A percentile compares a stretch with the other conserved stretches of the same genome.
Conservation (phyloP, 1,139 yeast species). For the Kodamaea derodonti region DNA sequence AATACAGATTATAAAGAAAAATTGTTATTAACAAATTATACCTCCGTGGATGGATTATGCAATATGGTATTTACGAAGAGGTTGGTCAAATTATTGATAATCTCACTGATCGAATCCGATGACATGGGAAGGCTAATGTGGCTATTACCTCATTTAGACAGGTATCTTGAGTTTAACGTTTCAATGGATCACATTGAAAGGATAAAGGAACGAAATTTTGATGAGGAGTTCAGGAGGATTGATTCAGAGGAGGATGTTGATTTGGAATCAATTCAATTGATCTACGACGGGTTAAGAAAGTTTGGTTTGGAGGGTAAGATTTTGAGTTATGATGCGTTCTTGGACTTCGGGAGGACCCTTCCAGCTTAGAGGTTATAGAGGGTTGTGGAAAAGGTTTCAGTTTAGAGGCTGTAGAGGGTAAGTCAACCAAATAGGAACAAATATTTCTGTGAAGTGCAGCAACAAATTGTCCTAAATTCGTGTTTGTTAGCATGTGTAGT, state of each 20-base stretch:
- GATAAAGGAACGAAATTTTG: slow-evolving; percentile 6
- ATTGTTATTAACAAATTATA: slow-evolving; percentile 6
- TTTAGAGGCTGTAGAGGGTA: too few species aligned
- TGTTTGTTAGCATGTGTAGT: too few species aligned
- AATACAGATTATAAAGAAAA: slow-evolving; percentile 2
- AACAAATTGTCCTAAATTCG: too few species aligned
- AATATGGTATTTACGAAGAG: slow-evolving; percentile 22
- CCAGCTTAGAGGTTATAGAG: too few species aligned
- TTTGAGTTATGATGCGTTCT: slow-evolving; percentile 10
- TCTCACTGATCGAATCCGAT: slow-evolving; percentile 23
- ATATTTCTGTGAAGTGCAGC: too few species aligned
- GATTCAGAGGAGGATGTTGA: slow-evolving; percentile 6
- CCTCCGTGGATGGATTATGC: slow-evolving; percentile 12
- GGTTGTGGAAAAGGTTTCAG: too few species aligned
- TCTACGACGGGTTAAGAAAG: slow-evolving; percentile 11
- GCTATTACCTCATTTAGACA: slow-evolving; percentile 37
- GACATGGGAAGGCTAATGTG: slow-evolving; percentile 39
- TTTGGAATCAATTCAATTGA: slow-evolving; percentile 9
- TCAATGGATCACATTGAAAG: slow-evolving; percentile 4
- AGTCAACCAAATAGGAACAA: too few species aligned
- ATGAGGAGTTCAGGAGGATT: slow-evolving; percentile 2
- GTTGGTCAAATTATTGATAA: slow-evolving; percentile 23
- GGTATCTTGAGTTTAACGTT: slow-evolving; percentile 16
- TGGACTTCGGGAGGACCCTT: slow-evolving; percentile 7
- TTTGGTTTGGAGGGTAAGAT: slow-evolving; percentile 17